Evolutionary conservation across 2,329 filamentous ascomycete species (phyloP).

Genomic region (Aureobasidium musti): DNA sequence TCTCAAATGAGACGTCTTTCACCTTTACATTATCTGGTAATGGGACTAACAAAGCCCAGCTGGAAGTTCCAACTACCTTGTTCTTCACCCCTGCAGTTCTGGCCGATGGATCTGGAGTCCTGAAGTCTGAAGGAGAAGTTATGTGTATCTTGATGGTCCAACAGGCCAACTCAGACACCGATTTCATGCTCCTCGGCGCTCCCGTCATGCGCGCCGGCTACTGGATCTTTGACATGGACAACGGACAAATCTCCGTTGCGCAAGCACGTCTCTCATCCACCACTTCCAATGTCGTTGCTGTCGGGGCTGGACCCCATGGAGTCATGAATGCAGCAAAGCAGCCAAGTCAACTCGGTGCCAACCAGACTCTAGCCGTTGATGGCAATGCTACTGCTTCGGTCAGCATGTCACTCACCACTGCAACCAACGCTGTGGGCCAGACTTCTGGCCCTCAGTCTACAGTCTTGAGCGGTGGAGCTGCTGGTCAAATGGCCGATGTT

Average conservation of each 20-base stretch:
- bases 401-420: not conserved
- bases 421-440: not conserved
- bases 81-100: slow-evolving; percentile 39
- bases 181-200: slow-evolving; percentile 38
- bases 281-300: not conserved
- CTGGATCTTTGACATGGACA: slow-evolving; percentile 43
- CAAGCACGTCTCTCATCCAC: slow-evolving; percentile 34
- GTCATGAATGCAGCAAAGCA: not conserved
- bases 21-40: slow-evolving; percentile 37
- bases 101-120: slow-evolving; percentile 34
- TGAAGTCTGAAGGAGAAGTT: slow-evolving; percentile 31
- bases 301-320: slow-evolving; percentile 9
- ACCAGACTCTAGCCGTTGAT: not conserved
- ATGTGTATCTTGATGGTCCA: slow-evolving; percentile 3
- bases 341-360: not conserved
- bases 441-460: slow-evolving; percentile 9
- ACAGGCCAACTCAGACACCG: slow-evolving; percentile 29
- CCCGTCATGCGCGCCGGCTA: slow-evolving; percentile 41
- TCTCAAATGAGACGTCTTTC: slow-evolving; percentile 35
- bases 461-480: not conserved
- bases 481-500: not conserved
- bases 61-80: slow-evolving; percentile 37
- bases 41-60: slow-evolving; percentile 33
- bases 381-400: slow-evolving; percentile 10
- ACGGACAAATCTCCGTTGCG: slow-evolving; percentile 41